A percentile compares a stretch with the other conserved stretches of the same genome.
phyloP scores from a whole-genome alignment of 2,329 filamentous ascomycete species.

The Colletotrichum melonis region DNA sequence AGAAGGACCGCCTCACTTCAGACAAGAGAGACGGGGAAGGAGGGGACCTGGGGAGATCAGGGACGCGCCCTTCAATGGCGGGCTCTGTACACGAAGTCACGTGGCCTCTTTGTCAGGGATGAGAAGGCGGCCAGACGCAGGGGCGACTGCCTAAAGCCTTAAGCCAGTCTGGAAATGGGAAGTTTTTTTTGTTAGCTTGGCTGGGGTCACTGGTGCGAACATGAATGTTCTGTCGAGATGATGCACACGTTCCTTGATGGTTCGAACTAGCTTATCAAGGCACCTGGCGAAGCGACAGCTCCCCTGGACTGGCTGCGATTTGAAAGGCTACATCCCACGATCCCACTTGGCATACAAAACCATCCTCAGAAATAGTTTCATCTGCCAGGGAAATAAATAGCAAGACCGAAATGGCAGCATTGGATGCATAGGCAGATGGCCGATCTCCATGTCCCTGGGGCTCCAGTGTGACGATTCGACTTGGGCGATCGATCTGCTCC shows the following conservation, averaged over 20 bases:
- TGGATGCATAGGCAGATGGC: not conserved
- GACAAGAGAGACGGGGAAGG: not conserved
- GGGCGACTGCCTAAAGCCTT: conserved; percentile 12
- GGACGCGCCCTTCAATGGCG: conserved; percentile 5
- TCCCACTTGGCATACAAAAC: not conserved
- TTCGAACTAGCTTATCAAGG: not conserved
- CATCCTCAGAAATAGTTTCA: not conserved
- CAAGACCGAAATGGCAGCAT: not conserved
- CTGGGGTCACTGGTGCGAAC: not conserved
- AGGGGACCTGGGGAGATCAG: not conserved
- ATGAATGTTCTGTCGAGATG: not conserved
- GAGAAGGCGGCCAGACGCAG: not conserved
- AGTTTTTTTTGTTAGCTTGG: conserved; percentile 1
- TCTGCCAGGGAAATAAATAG: not conserved
- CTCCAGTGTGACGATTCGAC: conserved; percentile 19
- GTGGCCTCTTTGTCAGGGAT: conserved; percentile 19
- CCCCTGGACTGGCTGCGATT: not conserved
- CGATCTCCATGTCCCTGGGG: conserved; percentile 1
- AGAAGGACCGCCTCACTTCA: not conserved
- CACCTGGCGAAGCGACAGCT: not conserved
- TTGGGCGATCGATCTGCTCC: conserved; percentile 28
- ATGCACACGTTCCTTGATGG: not conserved
- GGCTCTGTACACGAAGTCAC: conserved; percentile 35
- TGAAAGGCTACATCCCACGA: not conserved
- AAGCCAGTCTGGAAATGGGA: not conserved